Percentiles rank a stretch among this genome's conserved stretches.
Conservation (phyloP, 129 eudicot species). For the Oenanthe sinensis region DNA sequence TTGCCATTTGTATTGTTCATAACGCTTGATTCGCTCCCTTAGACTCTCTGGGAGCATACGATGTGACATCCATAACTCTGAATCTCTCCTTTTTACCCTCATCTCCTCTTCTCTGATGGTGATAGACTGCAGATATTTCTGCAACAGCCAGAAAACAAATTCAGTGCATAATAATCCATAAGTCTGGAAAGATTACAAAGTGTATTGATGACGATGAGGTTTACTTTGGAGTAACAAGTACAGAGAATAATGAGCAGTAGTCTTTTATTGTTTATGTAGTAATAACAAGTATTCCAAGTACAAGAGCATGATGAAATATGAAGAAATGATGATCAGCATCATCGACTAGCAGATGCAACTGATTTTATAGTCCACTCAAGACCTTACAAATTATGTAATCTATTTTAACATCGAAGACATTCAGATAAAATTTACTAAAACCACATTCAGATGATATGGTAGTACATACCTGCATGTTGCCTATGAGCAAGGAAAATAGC, state of each 20-base stretch:
- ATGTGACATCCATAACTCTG: conserved; percentile 94
- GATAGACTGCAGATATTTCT: conserved; percentile 71
- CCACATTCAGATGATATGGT: neutral
- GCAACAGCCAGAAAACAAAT: conserved; percentile 9
- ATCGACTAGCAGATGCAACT: neutral
- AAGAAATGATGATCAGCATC: neutral
- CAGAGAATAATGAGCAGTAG: neutral
- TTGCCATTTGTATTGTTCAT: conserved; percentile 86
- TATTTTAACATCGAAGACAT: neutral
- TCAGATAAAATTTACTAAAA: neutral
- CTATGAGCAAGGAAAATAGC: conserved; percentile 74
- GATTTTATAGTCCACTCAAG: neutral
- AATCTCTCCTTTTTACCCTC: conserved; percentile 74
- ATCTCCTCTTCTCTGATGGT: conserved; percentile 70
- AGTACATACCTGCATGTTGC: conserved; percentile 75
- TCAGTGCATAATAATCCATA: neutral
- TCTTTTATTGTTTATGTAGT: neutral
- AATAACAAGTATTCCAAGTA: neutral
- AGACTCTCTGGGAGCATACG: conserved; percentile 76
- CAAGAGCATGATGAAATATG: neutral
- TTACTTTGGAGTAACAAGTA: neutral
- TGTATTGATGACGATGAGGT: neutral
- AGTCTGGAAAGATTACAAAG: neutral
- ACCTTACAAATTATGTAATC: neutral
- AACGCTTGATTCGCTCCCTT: conserved; percentile 52